Base-by-base conservation (phyloP, 768 basidiomycete species). In the Termitomyces sp. region DNA sequence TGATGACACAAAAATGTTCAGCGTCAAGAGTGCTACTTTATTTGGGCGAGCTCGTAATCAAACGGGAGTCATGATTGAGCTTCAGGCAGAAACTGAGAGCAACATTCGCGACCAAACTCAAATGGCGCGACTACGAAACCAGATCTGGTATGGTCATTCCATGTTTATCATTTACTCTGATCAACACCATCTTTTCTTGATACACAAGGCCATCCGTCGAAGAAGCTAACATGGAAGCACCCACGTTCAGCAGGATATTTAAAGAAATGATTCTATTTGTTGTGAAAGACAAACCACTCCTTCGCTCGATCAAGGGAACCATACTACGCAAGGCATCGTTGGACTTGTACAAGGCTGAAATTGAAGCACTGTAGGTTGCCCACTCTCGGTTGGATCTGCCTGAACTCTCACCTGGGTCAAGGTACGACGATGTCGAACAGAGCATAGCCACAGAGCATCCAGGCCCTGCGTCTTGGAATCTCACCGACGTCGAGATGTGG, bases 231-330 rank as follows among this genome's bases (percentile, higher is more conserved):
- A 67, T 62, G 15, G 65, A 63, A 3, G 74, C 75, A 0, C 78
- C 80, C 0, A 56, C 70, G 0, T 79, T 75, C 51, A 78, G 77
- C 59, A 71, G 75, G n/a, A 73, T 40, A 13, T 40, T 40, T 6
- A 40, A 40, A 16, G 39, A 40, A 40, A 40, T 40, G 39, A 40
- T 40, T 38, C 36, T 83, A 33, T 69, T 83, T 16, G 71, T 81
- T 0, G 66, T 71, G 7, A 67, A 67, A 4, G 71, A 69, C 0
- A 80, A 80, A 57, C 81, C 79, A 0, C 70, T 84, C 52, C 69
- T 74, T 18, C 76, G 76, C 22, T 70, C 79, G 0, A 75, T 69
- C 0, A 85, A 84, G 65, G 79, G 78, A 3, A 79, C 82, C 0
- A 73, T 81, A 6, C 68, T 71, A 39, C 75, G 77, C 52, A 78